Base-by-base conservation (phyloP, 805 yeast species). In the Hanseniaspora clermontiae region DNA sequence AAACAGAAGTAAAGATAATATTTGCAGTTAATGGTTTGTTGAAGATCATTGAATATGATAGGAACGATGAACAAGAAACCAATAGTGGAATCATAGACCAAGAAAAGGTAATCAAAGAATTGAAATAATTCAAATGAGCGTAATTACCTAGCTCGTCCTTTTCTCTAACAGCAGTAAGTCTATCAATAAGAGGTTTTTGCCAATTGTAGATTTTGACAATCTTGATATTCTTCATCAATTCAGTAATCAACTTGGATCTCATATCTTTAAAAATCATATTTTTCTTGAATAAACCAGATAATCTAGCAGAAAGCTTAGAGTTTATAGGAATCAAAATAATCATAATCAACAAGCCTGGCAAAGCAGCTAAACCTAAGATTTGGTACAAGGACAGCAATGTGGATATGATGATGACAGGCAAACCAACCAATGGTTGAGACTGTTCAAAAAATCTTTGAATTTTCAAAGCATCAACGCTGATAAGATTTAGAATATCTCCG, bases 401-500 rank as follows among this genome's bases (percentile, higher is more conserved):
- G 39, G 81, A 65, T 0, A 77, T 64, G 36, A 83, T 68, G 58
- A 80, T 74, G n/a, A 80, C 67, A 8, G 88, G 88, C 1, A 82
- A 79, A 43, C 84, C 75, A 27, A 83, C 68, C 56, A 82, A 61
- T 3, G 76, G 73, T 60, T 79, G 82, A 24, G 82, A 68, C 59
- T 77, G 74, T 48, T 73, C 72, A n/a, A 79, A 67, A 51, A 84
- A 68, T 40, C 78, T 81, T 63, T 82, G 85, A 34, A 87, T 70
- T 60, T 84, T 74, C 47, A 72, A 70, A 12, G 85, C 81, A 70
- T 88, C 96, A 37, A 85, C 90, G 24, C 93, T 79, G 74, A 86
- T 77, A 62, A 83, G 73, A 63, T 86, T 87, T 60, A 87, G 76
- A 51, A 88, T 84, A 61, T 87, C 95, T 60, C 95, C 95, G 1